Evolutionary conservation across 2,329 filamentous ascomycete species (phyloP), one percentile per base, ranked within the genome.

Genomic region (Colletotrichum sp.): DNA sequence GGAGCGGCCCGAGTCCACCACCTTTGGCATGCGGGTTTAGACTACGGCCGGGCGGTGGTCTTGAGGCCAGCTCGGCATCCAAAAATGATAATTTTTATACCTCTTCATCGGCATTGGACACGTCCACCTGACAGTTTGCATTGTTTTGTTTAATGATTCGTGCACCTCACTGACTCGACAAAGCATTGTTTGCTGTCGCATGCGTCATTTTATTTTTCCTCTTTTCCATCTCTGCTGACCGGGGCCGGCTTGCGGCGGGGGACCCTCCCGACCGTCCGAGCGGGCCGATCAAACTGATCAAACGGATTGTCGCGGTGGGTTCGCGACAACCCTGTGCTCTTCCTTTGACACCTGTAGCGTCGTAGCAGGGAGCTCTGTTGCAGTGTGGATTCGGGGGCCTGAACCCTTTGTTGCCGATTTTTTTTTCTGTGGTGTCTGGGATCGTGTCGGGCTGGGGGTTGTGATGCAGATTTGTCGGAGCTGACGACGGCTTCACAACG

Each of bases 41-140:
- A 68, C 38, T 43, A 38, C 36, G n/a, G 24, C 24, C 66, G 8
- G 21, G 52, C 15, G 16, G 58, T 28, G 36, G 67, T 32, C 57
- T 63, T 9, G 57, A 12, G 26, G 58, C 24, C 57, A 52, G 57
- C 57, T 70, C 58, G 57, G 67, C 67, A 70, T 52, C 28, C 67
- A 70, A 24, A 70, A 69, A 70, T 70, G 36, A 70, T 70, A 70
- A 70, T 70, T 63, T 70, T 61, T 63, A 63, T 15, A 63, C 32
- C 18, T 70, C 13, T 52, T 34, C 57, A 63, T 32, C 26, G 12
- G 52, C 9, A 7, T 6, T 34, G 30, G 30, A 8, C 5, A 8
- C 18, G 28, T n/a, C 18, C 36, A 24, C 0, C 28, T 66, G 13
- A 48, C n/a, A 7, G 2, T 60, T 26, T 10, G 32, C 15, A 57